A percentile compares a stretch with the other conserved stretches of the same genome.
These are phyloP conservation scores for Ophiocordyceps australis DNA, from an alignment of 2,329 filamentous ascomycete species.

Conservation along the genomic window DNA sequence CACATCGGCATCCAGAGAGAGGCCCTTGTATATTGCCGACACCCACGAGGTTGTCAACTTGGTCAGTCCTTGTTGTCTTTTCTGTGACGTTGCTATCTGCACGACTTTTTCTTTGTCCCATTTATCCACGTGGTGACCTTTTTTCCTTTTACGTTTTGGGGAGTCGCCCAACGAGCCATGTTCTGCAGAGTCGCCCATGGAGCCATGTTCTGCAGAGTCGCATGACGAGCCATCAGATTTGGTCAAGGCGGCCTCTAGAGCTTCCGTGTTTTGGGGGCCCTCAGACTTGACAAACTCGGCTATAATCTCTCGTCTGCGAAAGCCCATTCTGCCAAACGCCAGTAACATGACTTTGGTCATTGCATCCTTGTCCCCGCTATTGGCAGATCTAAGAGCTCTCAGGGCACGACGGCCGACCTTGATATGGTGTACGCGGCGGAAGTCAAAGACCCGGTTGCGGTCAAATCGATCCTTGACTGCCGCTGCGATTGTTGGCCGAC, in stretches of 20 bases:
- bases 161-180: neutral
- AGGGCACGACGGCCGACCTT: slow-evolving; percentile 22
- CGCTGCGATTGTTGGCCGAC: slow-evolving; percentile 22
- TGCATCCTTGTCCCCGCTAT: slow-evolving; percentile 25
- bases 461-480: slow-evolving; percentile 28
- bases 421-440: slow-evolving; percentile 12
- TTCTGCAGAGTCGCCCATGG: too few species aligned
- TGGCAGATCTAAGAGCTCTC: slow-evolving; percentile 31
- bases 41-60: slow-evolving; percentile 9
- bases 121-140: slow-evolving; percentile 20
- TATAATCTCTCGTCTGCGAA: slow-evolving; percentile 28
- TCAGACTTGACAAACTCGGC: slow-evolving; percentile 15
- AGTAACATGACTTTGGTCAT: slow-evolving; percentile 28
- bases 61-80: slow-evolving; percentile 9
- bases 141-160: slow-evolving; percentile 1
- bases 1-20: slow-evolving; percentile 16
- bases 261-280: slow-evolving; percentile 19
- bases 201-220: too few species aligned
- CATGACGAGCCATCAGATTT: neutral
- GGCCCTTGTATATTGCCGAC: slow-evolving; percentile 6
- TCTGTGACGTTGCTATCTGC: slow-evolving; percentile 22
- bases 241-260: slow-evolving; percentile 16
- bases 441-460: slow-evolving; percentile 13
- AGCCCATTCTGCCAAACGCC: slow-evolving; percentile 34
- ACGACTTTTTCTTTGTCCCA: slow-evolving; percentile 29